phyloP scores from a whole-genome alignment of 257 asterid genomes.

The Nicotiana noctiflora region DNA sequence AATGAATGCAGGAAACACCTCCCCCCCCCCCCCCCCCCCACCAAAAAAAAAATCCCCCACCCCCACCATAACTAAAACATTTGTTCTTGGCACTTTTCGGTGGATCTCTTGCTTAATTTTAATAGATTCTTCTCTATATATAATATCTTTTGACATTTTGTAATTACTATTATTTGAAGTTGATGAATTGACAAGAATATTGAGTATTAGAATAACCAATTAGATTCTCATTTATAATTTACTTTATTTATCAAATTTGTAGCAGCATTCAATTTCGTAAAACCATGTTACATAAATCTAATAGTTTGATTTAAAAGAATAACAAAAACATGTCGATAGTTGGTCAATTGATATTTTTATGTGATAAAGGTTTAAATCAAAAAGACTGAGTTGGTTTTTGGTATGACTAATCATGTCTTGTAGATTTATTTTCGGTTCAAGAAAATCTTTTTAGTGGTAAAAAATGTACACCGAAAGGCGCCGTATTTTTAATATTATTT shows the following conservation, averaged over 20 bases:
- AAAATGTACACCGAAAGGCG: neutral
- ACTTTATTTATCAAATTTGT: too few species aligned
- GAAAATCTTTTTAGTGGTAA: neutral
- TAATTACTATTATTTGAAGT: neutral
- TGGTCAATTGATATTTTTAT: neutral
- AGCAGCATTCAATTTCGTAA: too few species aligned
- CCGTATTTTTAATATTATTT: neutral
- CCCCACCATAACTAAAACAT: neutral
- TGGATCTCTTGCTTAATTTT: neutral
- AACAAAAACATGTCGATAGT: neutral
- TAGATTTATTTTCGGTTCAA: neutral
- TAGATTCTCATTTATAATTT: too few species aligned
- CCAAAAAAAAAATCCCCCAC: neutral
- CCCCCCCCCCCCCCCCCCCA: neutral
- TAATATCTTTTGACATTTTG: too few species aligned
- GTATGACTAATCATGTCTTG: neutral
- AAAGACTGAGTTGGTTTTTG: neutral
- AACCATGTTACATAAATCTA: too few species aligned
- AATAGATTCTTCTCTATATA: too few species aligned
- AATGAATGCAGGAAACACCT: neutral
- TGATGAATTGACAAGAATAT: neutral
- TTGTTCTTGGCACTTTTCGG: neutral
- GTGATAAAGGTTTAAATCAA: neutral
- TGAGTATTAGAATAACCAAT: neutral
- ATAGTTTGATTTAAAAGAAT: too few species aligned